Conservation (phyloP, 225 moss, liverwort and hornwort species). For the Sphagnum tenellum region DNA sequence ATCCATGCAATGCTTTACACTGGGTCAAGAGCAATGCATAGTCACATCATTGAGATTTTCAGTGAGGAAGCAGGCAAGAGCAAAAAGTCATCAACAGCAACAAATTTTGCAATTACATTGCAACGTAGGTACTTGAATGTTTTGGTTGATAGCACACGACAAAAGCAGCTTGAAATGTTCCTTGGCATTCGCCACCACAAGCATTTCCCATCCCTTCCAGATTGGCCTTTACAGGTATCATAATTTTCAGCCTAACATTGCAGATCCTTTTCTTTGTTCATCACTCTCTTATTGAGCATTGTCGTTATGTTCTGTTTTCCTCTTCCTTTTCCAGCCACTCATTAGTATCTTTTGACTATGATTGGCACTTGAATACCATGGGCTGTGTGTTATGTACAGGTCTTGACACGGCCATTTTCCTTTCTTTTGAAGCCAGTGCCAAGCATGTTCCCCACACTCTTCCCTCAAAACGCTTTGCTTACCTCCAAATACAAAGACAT, state of each 20-base stretch:
- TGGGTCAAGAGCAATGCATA: conserved; percentile 98
- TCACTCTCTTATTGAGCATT: too few species aligned
- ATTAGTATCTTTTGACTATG: too few species aligned
- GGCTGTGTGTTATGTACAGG: conserved; percentile 33
- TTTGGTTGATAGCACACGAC: conserved; percentile 82
- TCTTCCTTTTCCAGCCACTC: too few species aligned
- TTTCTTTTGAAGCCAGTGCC: conserved; percentile 77
- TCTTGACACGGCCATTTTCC: conserved; percentile 76
- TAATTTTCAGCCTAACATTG: too few species aligned
- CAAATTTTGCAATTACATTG: conserved; percentile 91
- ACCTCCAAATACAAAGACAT: conserved; percentile 71
- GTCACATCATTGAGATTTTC: conserved; percentile 96
- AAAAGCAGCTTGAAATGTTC: conserved; percentile 94
- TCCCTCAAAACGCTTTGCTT: conserved; percentile 57
- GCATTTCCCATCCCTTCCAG: conserved; percentile 83
- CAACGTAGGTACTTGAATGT: conserved; percentile 88
- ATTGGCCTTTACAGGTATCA: conserved; percentile 75
- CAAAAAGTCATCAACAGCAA: conserved; percentile 68
- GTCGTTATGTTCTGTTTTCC: too few species aligned
- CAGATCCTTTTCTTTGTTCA: too few species aligned
- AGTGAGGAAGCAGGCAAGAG: conserved; percentile 80
- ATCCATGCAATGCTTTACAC: conserved; percentile 98
- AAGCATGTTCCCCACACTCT: conserved; percentile 62
- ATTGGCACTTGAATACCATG: too few species aligned
- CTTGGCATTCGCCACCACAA: conserved; percentile 77